Base-by-base conservation (phyloP, 768 basidiomycete genomes). In the Coprinopsis sp. region DNA sequence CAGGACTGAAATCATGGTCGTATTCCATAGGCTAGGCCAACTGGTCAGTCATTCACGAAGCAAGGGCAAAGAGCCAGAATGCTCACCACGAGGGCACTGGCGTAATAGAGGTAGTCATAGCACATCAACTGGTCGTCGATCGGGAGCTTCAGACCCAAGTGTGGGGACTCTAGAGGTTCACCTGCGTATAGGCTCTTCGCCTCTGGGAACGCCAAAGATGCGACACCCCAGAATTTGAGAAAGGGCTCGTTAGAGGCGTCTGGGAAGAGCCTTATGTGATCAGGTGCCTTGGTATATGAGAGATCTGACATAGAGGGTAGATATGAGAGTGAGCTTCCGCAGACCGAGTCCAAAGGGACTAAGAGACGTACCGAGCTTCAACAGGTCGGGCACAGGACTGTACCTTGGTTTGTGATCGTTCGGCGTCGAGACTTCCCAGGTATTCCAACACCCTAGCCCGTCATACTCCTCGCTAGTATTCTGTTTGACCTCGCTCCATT, bases 1-100 rank as follows among this genome's bases (percentile, higher is more conserved):
- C 77, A 18, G 79, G 79, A 47, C 73, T 73, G 53, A 72, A 81
- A 47, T 81, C 78, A 42, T 66, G 68, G 39, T 77, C 76, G 55
- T 72, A 76, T 54, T 81, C 79, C 46, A 64, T 74, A 4, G 76
- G 70, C 44, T 28, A 27, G 14, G 14, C 14, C 18, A 33, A n/a
- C 4, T 39, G 33, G 8, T 10, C 19, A 51, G 18, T 51, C 37
- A 24, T 33, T 47, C 18, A 28, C 37, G 11, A 10, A 24, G 6
- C 37, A 36, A 37, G 11, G 34, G 7, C 11, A 6, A 7, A 19
- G 10, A 37, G 14, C 27, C 4, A 11, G 4, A 18, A 28, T 4
- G 19, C 40, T 7, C 22, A 42, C 40, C 40, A 28, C 7, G 16
- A 7, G 25, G 8, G 25, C 24, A 27, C 40, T 18, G 1, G 31